Base-by-base conservation (phyloP, 352 stramenopile species). In the Phytophthora aleatoria region DNA sequence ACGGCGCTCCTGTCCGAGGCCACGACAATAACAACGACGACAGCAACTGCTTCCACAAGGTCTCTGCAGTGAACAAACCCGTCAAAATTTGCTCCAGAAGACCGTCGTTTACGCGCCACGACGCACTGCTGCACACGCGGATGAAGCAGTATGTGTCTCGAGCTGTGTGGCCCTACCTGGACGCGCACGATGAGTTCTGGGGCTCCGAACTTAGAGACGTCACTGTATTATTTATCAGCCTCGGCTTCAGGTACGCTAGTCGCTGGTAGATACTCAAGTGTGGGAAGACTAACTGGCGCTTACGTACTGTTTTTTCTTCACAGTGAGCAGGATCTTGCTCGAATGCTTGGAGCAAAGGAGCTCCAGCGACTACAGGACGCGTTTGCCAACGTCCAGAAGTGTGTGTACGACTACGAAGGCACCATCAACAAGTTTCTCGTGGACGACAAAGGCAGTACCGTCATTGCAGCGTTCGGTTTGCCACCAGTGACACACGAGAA, bases 351-450 rank as follows among this genome's bases (percentile, higher is more conserved):
- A 45, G 73, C 82, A 16, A 76, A 74, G 8, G 85, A 86, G 1
- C 60, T 96, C 0, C 85, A 94, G 48, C 73, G 74, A 49, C 75
- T 96, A 6, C 87, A 96, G 31, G 76, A 89, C 20, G 88, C 88
- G 9, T 96, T 96, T 71, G 76, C 78, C 24, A 69, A 75, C 6
- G 93, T 97, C 8, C 94, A 98, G 66, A 81, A 87, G 57, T 90
- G 88, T 44, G 90, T 98, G 5, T 98, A 96, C 74, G 83, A 94
- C 63, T 98, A 98, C 63, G 94, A 98, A 86, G 94, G 94, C 60
- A 97, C 89, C 13, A 96, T 98, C 64, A 98, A 98, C 77, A 98
- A 98, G 73, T 98, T 98, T 55, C 77, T 98, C n/a, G 90, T 98
- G 16, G 94, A 98, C 56, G 94, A 98, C 70, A 98, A 98, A 69